These are phyloP conservation scores for Rhazya stricta DNA, from an alignment of 257 asterid species.

Conservation along the genomic window DNA sequence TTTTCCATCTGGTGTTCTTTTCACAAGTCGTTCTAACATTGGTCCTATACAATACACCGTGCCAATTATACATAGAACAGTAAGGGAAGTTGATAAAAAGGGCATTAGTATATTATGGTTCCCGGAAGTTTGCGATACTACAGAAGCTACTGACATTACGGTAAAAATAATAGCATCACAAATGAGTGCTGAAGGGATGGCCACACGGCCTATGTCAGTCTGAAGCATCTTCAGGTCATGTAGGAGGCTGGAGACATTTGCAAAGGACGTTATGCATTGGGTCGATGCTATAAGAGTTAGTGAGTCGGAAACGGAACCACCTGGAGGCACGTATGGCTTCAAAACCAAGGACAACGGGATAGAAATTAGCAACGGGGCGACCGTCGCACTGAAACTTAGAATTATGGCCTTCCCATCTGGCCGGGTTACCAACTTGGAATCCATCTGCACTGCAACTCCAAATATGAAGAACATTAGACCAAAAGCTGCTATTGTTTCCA, in stretches of 20 bases:
- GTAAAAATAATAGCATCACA: constrained; percentile 43
- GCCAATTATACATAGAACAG: constrained; percentile 11
- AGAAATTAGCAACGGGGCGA: constrained; percentile 22
- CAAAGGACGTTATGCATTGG: constrained; percentile 50
- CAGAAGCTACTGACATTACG: constrained; percentile 15
- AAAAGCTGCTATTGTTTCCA: constrained; percentile 48
- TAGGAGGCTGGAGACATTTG: constrained; percentile 53
- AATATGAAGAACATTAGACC: constrained; percentile 68
- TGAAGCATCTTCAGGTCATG: constrained; percentile 60
- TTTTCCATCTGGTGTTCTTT: constrained; percentile 37
- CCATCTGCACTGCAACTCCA: constrained; percentile 53
- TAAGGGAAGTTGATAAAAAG: background rate
- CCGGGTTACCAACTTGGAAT: constrained; percentile 40
- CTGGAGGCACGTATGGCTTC: constrained; percentile 24
- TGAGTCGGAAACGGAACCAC: constrained; percentile 28
- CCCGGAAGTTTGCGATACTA: constrained; percentile 19
- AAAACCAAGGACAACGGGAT: constrained; percentile 21
- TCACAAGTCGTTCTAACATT: constrained; percentile 13
- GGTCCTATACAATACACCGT: constrained; percentile 38
- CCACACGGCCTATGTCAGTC: constrained; percentile 54
- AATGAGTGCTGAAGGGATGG: constrained; percentile 49
- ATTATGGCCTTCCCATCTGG: constrained; percentile 38
- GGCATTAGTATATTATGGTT: constrained; percentile 2
- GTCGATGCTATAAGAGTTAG: constrained; percentile 51
- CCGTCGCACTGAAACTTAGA: constrained; percentile 37